These are phyloP conservation scores for Seiridium cupressi DNA, from an alignment of 2,329 filamentous ascomycete species.

Conservation along the genomic window DNA sequence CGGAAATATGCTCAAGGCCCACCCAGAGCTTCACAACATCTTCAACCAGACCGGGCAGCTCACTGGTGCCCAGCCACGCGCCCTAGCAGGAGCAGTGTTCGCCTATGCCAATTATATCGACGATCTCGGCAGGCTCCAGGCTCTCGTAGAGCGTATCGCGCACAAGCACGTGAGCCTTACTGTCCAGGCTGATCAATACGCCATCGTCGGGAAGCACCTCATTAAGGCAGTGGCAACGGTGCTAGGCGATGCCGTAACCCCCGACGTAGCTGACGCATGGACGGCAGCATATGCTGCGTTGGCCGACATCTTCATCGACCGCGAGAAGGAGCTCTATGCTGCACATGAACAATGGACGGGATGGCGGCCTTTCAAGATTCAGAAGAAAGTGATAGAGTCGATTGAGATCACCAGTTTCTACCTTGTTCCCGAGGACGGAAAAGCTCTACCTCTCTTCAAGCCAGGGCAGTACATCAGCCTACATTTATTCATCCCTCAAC, in stretches of 20 bases:
- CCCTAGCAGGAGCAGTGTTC: conserved; percentile 67
- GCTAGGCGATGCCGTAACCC: conserved; percentile 65
- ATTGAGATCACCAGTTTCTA: conserved; percentile 66
- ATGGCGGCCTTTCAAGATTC: conserved; percentile 55
- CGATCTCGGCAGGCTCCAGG: conserved; percentile 58
- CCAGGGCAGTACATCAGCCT: conserved; percentile 75
- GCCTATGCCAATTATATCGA: conserved; percentile 74
- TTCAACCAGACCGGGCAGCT: conserved; percentile 71
- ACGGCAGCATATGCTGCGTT: conserved; percentile 68
- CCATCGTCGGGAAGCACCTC: conserved; percentile 66
- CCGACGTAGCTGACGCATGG: conserved; percentile 69
- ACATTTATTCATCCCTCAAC: conserved; percentile 57
- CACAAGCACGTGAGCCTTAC: conserved; percentile 75
- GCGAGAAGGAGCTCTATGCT: conserved; percentile 62
- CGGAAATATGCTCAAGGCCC: conserved; percentile 60
- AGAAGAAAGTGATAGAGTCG: conserved; percentile 60
- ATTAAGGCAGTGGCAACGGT: conserved; percentile 66
- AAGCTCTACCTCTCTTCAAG: conserved; percentile 55
- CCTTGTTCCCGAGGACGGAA: conserved; percentile 61
- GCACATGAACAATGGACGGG: conserved; percentile 38
- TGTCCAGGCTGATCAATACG: conserved; percentile 67
- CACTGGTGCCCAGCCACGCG: conserved; percentile 66
- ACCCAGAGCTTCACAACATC: conserved; percentile 65
- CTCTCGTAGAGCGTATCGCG: conserved; percentile 65
- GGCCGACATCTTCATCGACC: conserved; percentile 67